Percentiles rank a stretch among this genome's conserved stretches.
Conservation (phyloP, 1,139 yeast species). For the Saccharomycopsis hybrid region DNA sequence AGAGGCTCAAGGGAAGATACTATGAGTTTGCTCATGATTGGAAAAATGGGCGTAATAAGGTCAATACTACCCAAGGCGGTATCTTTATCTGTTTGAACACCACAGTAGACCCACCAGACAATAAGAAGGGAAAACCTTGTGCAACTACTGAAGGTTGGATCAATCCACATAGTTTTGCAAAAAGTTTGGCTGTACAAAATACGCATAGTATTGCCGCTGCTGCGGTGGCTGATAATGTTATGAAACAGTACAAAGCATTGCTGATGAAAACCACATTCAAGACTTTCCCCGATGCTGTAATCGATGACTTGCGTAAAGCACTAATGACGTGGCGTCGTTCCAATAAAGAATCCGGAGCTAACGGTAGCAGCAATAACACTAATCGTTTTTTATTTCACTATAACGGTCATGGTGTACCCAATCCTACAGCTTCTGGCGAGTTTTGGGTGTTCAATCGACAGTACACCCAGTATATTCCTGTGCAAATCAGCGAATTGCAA, state of each 20-base stretch:
- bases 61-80: slow-evolving; percentile 93
- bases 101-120: slow-evolving; percentile 98
- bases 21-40: slow-evolving; percentile 79
- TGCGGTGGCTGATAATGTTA: slow-evolving; percentile 81
- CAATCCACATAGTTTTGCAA: slow-evolving; percentile 76
- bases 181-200: slow-evolving; percentile 87
- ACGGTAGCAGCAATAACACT: slow-evolving; percentile 5
- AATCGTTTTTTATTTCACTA: slow-evolving; percentile 80
- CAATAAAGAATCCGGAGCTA: slow-evolving; percentile 71
- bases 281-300: slow-evolving; percentile 89
- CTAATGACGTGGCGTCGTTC: slow-evolving; percentile 84
- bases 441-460: slow-evolving; percentile 98
- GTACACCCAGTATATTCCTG: slow-evolving; percentile 95
- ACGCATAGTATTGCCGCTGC: slow-evolving; percentile 81
- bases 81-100: slow-evolving; percentile 81
- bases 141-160: slow-evolving; percentile 93
- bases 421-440: slow-evolving; percentile 96
- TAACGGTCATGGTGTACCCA: slow-evolving; percentile 98
- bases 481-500: slow-evolving; percentile 84
- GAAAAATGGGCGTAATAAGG: slow-evolving; percentile 86
- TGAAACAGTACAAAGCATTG: slow-evolving; percentile 82
- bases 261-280: slow-evolving; percentile 85
- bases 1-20: slow-evolving; percentile 38
- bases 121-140: slow-evolving; percentile 78
- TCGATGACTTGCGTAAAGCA: slow-evolving; percentile 89